Percentiles rank a stretch among this genome's conserved stretches.
Conservation (phyloP, 2,329 filamentous ascomycete genomes). For the Cladophialophora bantiana region DNA sequence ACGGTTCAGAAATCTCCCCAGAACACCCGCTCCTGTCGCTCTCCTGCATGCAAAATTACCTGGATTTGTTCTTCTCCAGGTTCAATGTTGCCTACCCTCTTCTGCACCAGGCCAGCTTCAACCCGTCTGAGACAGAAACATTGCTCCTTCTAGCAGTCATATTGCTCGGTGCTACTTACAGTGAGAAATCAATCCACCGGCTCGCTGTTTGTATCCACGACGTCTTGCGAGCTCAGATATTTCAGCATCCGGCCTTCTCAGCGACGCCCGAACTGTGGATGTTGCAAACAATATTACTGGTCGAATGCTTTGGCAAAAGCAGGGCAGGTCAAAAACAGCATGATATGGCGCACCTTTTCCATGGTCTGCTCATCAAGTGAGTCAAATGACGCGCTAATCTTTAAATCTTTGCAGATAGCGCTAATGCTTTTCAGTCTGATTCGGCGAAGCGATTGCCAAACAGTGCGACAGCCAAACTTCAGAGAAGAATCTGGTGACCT, state of each 20-base stretch:
- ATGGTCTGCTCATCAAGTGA: conserved; percentile 61
- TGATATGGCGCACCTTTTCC: conserved; percentile 68
- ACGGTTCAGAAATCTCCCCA: conserved; percentile 55
- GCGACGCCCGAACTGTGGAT: conserved; percentile 68
- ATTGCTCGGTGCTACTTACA: conserved; percentile 68
- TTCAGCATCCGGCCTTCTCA: conserved; percentile 64
- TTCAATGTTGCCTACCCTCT: conserved; percentile 69
- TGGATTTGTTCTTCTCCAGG: conserved; percentile 65
- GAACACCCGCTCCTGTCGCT: conserved; percentile 62
- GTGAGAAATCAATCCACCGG: conserved; percentile 64
- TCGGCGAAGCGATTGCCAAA: conserved; percentile 59
- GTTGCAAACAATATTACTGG: conserved; percentile 66
- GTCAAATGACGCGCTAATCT: too few species aligned
- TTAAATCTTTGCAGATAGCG: too few species aligned
- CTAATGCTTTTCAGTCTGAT: too few species aligned
- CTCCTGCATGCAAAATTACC: conserved; percentile 61
- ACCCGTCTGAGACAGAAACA: conserved; percentile 58
- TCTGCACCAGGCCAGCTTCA: conserved; percentile 65
- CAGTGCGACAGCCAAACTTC: conserved; percentile 49
- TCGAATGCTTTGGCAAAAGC: conserved; percentile 71
- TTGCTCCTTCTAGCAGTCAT: conserved; percentile 63
- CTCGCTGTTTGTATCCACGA: conserved; percentile 69
- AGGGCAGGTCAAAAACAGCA: conserved; percentile 68
- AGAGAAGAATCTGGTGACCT: too few species aligned
- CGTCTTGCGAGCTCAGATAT: conserved; percentile 65